phyloP scores from a whole-genome alignment of 805 yeast species.

The Saccharomyces eubayanus region DNA sequence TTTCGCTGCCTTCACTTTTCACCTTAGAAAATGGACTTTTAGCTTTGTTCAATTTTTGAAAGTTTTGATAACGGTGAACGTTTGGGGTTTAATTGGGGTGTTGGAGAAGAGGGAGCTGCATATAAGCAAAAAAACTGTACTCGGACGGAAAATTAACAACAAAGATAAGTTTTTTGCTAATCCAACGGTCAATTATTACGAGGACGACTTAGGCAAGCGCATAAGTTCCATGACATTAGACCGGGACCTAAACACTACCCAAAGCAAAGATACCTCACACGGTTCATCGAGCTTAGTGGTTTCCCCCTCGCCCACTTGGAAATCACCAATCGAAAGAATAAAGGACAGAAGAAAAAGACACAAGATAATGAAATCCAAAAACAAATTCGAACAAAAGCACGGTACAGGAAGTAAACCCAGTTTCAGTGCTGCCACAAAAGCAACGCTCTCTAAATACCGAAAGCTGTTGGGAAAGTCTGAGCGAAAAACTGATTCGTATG shows the following conservation, averaged over 20 bases:
- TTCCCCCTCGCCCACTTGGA: conserved; percentile 9
- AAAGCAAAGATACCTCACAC: background rate
- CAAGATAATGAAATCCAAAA: background rate
- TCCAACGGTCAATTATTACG: conserved; percentile 15
- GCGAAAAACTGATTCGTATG: background rate
- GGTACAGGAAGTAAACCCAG: conserved; percentile 3
- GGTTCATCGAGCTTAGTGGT: background rate
- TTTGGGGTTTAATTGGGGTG: conserved; percentile 29
- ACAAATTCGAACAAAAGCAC: background rate
- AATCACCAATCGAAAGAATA: conserved; percentile 7
- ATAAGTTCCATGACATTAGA: background rate
- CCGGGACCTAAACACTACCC: background rate
- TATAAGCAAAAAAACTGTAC: conserved; percentile 21
- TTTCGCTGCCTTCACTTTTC: conserved; percentile 4
- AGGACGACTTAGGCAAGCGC: conserved; percentile 1
- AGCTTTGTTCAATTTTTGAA: conserved; percentile 17
- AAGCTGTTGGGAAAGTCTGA: background rate
- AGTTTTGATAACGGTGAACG: conserved; percentile 25
- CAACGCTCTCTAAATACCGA: background rate
- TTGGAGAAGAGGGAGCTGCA: conserved; percentile 23
- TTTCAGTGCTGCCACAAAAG: background rate
- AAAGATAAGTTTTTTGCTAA: conserved; percentile 23
- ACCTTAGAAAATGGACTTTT: conserved; percentile 18
- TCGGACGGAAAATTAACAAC: conserved; percentile 28
- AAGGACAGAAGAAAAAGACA: conserved; percentile 4